Evolutionary conservation across 495 filamentous ascomycete genomes (phyloP).

Genomic region (Neurospora sp.): DNA sequence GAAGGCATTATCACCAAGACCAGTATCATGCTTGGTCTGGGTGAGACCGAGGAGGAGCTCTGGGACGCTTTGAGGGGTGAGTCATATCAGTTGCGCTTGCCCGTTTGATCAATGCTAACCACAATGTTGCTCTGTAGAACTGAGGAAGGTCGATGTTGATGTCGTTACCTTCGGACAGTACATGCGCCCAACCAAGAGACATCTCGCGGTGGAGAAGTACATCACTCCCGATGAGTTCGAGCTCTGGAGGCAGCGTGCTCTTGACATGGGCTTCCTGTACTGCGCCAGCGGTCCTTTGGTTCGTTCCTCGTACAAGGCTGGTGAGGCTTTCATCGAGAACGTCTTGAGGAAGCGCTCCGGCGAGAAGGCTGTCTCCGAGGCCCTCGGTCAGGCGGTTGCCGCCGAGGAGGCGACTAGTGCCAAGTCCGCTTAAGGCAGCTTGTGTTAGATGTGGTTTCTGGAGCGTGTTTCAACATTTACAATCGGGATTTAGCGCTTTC

Average conservation of each 20-base stretch:
- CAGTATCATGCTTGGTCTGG: constrained; percentile 90
- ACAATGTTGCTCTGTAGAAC: constrained; percentile 33
- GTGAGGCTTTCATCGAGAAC: constrained; percentile 98
- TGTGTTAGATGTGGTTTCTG: constrained; percentile 2
- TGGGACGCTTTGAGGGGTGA: constrained; percentile 63
- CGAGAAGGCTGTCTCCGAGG: constrained; percentile 21
- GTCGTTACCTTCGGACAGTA: constrained; percentile 98
- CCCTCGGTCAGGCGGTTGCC: constrained; percentile 13
- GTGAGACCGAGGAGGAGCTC: constrained; percentile 85
- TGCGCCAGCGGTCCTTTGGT: constrained; percentile 90
- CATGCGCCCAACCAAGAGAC: constrained; percentile 95
- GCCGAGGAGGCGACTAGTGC: constrained; percentile 10
- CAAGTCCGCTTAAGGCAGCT: constrained; percentile 6
- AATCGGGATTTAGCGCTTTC: neutral
- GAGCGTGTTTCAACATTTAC: constrained; percentile 5
- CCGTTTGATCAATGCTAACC: neutral
- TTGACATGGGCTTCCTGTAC: constrained; percentile 95
- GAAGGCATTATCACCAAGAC: constrained; percentile 89
- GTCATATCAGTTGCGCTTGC: constrained; percentile 2
- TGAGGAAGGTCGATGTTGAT: constrained; percentile 72
- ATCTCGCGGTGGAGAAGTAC: constrained; percentile 93
- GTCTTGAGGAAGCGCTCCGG: constrained; percentile 78
- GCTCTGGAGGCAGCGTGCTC: constrained; percentile 76
- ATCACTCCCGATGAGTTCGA: constrained; percentile 86
- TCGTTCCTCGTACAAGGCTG: constrained; percentile 90